Percentiles rank a stretch among this genome's conserved stretches.
phyloP scores from a whole-genome alignment of 495 filamentous ascomycete species.

The Penicillium verhagenii region DNA sequence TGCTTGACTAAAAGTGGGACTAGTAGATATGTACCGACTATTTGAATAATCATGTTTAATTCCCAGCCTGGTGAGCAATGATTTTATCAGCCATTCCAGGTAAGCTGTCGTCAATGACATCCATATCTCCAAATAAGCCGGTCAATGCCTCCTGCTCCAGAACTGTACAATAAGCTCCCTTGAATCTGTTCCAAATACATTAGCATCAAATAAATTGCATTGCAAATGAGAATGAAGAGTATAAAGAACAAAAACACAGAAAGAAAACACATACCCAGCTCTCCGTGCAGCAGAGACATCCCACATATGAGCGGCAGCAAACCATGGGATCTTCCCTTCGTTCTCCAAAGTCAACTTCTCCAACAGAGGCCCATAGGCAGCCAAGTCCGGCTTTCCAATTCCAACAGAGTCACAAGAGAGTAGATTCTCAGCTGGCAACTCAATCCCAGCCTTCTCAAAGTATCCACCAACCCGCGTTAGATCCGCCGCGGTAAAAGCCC shows the following conservation, averaged over 20 bases:
- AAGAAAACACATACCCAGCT: constrained; percentile 24
- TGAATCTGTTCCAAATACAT: constrained; percentile 27
- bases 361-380: constrained; percentile 26
- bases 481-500: constrained; percentile 44
- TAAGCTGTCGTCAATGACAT: constrained; percentile 40
- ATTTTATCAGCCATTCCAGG: constrained; percentile 41
- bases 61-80: constrained; percentile 23
- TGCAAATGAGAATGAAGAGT: too few species aligned
- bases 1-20: not conserved
- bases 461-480: constrained; percentile 34
- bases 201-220: not conserved
- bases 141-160: constrained; percentile 36
- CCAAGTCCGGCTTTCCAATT: constrained; percentile 33
- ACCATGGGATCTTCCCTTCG: constrained; percentile 29
- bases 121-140: constrained; percentile 38
- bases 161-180: constrained; percentile 33
- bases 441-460: constrained; percentile 33
- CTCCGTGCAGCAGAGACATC: constrained; percentile 35
- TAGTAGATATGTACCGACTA: not conserved
- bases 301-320: constrained; percentile 41
- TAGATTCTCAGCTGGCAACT: constrained; percentile 36
- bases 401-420: constrained; percentile 30
- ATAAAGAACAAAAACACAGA: not conserved
- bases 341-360: constrained; percentile 20
- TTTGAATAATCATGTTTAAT: not conserved